Evolutionary conservation across 305 asterid species (phyloP).

Genomic region (Plantago coronopus): DNA sequence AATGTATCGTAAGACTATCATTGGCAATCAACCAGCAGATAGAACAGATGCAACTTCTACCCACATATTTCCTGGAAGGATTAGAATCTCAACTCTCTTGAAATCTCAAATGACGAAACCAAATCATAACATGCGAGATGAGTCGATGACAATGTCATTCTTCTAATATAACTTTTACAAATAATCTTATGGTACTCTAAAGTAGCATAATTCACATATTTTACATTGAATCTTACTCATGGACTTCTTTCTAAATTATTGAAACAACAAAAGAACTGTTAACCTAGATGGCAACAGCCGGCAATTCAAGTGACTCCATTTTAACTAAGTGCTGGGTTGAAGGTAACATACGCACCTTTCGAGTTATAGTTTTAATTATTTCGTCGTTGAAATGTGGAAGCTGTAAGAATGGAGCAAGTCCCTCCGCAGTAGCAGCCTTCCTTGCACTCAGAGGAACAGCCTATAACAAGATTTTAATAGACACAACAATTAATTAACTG

Average conservation of each 20-base stretch:
- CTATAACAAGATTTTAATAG: conserved; percentile 41
- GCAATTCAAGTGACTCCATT: not conserved
- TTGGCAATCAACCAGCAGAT: no score
- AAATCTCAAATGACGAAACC: not conserved
- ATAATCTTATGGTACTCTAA: not conserved
- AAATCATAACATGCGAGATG: not conserved
- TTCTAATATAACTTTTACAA: not conserved
- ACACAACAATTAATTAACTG: conserved; percentile 21
- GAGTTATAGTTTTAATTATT: conserved; percentile 51
- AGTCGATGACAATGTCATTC: not conserved
- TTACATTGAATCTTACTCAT: not conserved
- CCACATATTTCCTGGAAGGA: not conserved
- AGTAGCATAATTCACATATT: not conserved
- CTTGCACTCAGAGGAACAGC: conserved; percentile 89
- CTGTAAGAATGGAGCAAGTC: conserved; percentile 80
- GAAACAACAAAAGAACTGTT: not conserved
- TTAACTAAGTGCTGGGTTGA: not conserved
- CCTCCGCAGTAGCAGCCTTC: conserved; percentile 63
- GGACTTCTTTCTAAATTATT: no score
- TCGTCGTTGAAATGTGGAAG: conserved; percentile 85
- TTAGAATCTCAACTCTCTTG: not conserved
- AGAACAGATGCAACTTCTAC: no score
- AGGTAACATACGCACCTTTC: conserved; percentile 50
- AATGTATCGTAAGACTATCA: not conserved
- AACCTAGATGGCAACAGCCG: conserved; percentile 1